Evolutionary conservation across 768 basidiomycete genomes (phyloP).

Genomic region (Lactarius tabidus): DNA sequence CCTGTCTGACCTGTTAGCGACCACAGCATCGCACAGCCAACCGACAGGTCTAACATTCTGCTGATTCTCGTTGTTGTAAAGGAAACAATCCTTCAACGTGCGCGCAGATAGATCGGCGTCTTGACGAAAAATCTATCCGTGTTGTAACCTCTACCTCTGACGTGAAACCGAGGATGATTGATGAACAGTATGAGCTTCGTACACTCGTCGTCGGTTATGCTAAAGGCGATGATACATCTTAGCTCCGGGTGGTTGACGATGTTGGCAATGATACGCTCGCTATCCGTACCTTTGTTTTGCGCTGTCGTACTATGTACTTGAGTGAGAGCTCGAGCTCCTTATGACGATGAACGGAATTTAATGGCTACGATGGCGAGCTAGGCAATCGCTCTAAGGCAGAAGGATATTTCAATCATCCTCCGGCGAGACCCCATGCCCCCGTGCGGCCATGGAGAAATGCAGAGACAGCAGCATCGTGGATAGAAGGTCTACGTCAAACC

Average conservation of each 20-base stretch:
- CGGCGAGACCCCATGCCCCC: not conserved
- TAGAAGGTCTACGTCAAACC: no score
- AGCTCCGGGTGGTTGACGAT: not conserved
- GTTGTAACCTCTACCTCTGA: not conserved
- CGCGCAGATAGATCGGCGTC: conserved; percentile 28
- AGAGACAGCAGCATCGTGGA: no score
- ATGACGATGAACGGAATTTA: not conserved
- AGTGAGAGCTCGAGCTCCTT: no score
- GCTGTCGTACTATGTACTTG: not conserved
- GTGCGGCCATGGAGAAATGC: no score
- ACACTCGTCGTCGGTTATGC: not conserved
- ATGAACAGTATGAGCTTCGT: not conserved
- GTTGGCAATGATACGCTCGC: not conserved
- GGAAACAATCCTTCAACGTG: conserved; percentile 86
- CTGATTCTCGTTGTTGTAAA: conserved; percentile 83
- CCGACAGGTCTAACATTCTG: conserved; percentile 79
- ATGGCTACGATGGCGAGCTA: not conserved
- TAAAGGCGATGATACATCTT: not conserved
- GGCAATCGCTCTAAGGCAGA: not conserved
- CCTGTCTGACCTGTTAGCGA: not conserved
- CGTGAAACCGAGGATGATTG: no score
- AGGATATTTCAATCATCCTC: not conserved
- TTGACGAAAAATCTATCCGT: not conserved
- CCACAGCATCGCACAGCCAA: conserved; percentile 78
- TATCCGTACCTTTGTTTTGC: not conserved